These are phyloP conservation scores for Blattamonas nauphoetae DNA, from an alignment of 78 protist genomes.

Conservation along the genomic window DNA sequence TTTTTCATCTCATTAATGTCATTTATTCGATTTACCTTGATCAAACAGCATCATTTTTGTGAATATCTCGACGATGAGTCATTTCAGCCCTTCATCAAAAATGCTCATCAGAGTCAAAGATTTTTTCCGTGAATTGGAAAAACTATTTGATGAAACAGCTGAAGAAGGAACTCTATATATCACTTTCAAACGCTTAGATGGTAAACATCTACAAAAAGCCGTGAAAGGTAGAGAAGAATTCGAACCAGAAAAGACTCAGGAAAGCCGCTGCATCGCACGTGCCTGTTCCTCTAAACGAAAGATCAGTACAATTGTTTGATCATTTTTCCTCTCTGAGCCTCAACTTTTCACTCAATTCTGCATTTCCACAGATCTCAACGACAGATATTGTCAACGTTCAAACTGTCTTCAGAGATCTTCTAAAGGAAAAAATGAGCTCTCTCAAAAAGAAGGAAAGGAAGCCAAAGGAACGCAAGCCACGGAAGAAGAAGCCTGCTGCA, in stretches of 20 bases:
- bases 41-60: too few species aligned
- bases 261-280: not conserved
- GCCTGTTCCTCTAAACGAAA: not conserved
- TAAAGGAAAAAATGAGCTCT: not conserved
- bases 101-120: not conserved
- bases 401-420: not conserved
- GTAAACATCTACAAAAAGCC: not conserved
- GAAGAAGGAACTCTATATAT: not conserved
- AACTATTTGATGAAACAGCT: not conserved
- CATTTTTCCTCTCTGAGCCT: not conserved
- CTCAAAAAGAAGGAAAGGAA: not conserved
- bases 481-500: too few species aligned
- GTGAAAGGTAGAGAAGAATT: not conserved
- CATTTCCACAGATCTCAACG: not conserved
- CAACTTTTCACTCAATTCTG: not conserved
- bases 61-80: too few species aligned
- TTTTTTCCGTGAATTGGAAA: not conserved
- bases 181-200: not conserved
- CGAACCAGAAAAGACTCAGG: not conserved
- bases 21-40: too few species aligned
- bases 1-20: too few species aligned
- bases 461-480: too few species aligned
- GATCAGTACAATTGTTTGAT: not conserved
- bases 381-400: not conserved
- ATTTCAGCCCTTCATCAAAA: too few species aligned